These are phyloP conservation scores for Ogataea pini DNA, from an alignment of 805 yeast species.

Conservation along the genomic window DNA sequence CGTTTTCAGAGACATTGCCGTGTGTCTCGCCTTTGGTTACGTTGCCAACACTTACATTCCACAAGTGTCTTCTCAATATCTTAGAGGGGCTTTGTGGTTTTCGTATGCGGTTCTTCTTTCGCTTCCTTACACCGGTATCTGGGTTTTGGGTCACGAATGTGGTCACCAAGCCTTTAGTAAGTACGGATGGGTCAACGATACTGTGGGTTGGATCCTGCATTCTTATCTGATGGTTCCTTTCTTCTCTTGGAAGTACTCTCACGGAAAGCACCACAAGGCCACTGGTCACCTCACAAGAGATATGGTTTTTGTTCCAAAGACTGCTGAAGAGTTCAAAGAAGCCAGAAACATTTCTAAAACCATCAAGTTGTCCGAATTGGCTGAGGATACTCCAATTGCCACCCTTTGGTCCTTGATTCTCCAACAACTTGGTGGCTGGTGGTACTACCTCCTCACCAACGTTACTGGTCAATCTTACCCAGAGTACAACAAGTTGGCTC, in stretches of 20 bases:
- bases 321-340: constrained; percentile 54
- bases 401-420: constrained; percentile 55
- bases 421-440: constrained; percentile 83
- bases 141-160: constrained; percentile 91
- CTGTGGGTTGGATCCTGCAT: constrained; percentile 82
- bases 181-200: constrained; percentile 69
- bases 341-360: constrained; percentile 24
- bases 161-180: constrained; percentile 87
- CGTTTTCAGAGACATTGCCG: constrained; percentile 64
- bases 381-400: constrained; percentile 74
- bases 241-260: constrained; percentile 84
- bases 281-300: constrained; percentile 82
- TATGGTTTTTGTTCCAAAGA: constrained; percentile 81
- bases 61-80: constrained; percentile 40
- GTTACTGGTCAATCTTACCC: constrained; percentile 74
- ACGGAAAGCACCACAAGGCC: constrained; percentile 87
- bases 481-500: constrained; percentile 45
- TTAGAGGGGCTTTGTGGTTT: constrained; percentile 61
- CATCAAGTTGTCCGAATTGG: constrained; percentile 48
- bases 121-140: constrained; percentile 70
- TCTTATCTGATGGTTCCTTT: constrained; percentile 79
- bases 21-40: constrained; percentile 50
- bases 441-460: constrained; percentile 61
- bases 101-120: constrained; percentile 57
- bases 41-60: constrained; percentile 58